These are phyloP conservation scores for Spathaspora boniae DNA, from an alignment of 805 yeast species.

Conservation along the genomic window DNA sequence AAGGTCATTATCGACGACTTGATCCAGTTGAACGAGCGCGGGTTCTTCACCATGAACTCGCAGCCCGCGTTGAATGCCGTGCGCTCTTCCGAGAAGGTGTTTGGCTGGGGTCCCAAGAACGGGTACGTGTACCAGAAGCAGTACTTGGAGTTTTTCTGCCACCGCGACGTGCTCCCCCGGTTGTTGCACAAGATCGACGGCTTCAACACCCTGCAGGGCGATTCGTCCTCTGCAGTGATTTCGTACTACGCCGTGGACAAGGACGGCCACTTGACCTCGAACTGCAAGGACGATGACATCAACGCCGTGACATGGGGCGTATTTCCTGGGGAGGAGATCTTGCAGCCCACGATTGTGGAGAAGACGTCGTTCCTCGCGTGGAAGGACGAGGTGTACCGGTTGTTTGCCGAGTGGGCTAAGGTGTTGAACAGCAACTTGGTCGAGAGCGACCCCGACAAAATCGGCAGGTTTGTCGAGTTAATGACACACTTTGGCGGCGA, in stretches of 20 bases:
- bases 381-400: constrained; percentile 91
- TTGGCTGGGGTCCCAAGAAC: constrained; percentile 94
- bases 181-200: constrained; percentile 40
- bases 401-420: constrained; percentile 75
- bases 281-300: constrained; percentile 71
- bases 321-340: constrained; percentile 90
- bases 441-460: constrained; percentile 27
- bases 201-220: constrained; percentile 36
- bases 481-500: constrained; percentile 48
- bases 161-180: constrained; percentile 46
- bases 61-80: constrained; percentile 90
- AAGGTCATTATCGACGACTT: constrained; percentile 57
- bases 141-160: constrained; percentile 80
- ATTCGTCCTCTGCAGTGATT: constrained; percentile 45
- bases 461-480: constrained; percentile 36
- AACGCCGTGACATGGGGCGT: constrained; percentile 99
- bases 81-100: constrained; percentile 61
- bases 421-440: constrained; percentile 40
- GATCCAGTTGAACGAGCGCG: constrained; percentile 59
- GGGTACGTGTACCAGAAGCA: constrained; percentile 96
- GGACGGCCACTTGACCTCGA: constrained; percentile 56
- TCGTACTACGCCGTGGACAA: constrained; percentile 76
- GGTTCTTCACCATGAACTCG: constrained; percentile 82
- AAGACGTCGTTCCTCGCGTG: constrained; percentile 89
- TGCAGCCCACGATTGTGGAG: constrained; percentile 96